Base-by-base conservation (phyloP, 1,284 basidiomycete genomes). In the Malassezia obtusa region DNA sequence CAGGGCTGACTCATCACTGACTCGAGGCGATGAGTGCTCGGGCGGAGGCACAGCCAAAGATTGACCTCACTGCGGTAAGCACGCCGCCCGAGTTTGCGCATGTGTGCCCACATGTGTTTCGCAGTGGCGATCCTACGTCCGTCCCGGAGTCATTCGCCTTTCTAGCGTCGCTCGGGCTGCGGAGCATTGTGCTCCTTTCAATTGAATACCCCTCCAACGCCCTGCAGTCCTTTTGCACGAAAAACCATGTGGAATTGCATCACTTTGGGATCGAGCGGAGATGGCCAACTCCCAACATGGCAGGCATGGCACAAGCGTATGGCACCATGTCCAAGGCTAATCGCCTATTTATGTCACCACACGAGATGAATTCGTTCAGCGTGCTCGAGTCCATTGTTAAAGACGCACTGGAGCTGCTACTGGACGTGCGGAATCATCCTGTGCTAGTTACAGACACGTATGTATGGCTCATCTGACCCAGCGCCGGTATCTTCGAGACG, bases 401-500 rank as follows among this genome's bases (percentile, higher is more conserved):
- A 35, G 67, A 71, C 44, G 58, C 49, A 4, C 54, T 73, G 1
- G 60, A 73, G 11, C 41, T 67, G 41, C 55, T 71, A 2, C 61
- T 73, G 43, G 58, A 62, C 33, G 38, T 51, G 0, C 17, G 47
- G 2, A 52, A 59, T 41, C 63, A 69, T 30, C 69, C 69, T 0
- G 46, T 67, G 3, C 48, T 70, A 4, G 66, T 72, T 14, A 62
- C 62, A n/a, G 69, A 72, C 47, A 62, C 60, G 7, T 58, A 26
- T 31, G 8, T 15, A 19, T 6, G 9, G 22, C 6, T 22, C 7
- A 14, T 43, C 17, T 31, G 15, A 33, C 30, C 10, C 50, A 62
- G 58, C 15, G 57, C 65, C 0, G 70, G 70, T 0, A 66, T 71
- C 11, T 68, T 68, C 45, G 70, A 73, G 44, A 64, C 65, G 1